Evolutionary conservation across 768 basidiomycete species (phyloP).

Genomic region (Tulasnella sp.): DNA sequence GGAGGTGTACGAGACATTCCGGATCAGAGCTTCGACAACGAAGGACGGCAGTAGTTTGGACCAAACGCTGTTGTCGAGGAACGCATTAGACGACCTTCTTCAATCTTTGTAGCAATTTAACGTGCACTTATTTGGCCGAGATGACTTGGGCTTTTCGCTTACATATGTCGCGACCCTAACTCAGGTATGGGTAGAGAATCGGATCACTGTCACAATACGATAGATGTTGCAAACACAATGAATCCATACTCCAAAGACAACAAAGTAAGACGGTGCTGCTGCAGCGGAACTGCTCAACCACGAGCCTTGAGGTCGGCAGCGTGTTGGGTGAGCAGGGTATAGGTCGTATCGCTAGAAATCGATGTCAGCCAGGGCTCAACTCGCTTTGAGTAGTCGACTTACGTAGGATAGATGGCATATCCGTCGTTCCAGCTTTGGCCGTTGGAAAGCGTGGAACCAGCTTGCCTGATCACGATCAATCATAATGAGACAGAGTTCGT

Average conservation of each 20-base stretch:
- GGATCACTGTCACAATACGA: too few species aligned
- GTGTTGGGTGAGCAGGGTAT: slow-evolving; percentile 31
- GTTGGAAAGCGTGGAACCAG: slow-evolving; percentile 31
- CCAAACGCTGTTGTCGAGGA: background rate
- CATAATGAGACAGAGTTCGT: background rate
- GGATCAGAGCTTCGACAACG: background rate
- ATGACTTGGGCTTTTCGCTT: too few species aligned
- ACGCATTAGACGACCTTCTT: background rate
- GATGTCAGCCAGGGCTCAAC: background rate
- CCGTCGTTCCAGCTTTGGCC: slow-evolving; percentile 39
- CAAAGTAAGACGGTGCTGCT: background rate
- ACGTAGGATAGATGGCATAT: slow-evolving; percentile 35
- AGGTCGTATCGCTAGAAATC: slow-evolving; percentile 28
- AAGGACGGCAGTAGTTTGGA: background rate
- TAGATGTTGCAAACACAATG: too few species aligned
- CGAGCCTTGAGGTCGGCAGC: slow-evolving; percentile 36
- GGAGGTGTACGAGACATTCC: slow-evolving; percentile 55
- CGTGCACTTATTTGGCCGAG: too few species aligned
- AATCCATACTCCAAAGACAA: background rate
- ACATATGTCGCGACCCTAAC: too few species aligned
- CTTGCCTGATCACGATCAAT: slow-evolving; percentile 26
- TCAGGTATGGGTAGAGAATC: too few species aligned
- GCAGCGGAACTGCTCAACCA: slow-evolving; percentile 15
- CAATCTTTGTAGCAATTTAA: background rate
- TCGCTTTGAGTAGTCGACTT: background rate